A percentile compares a stretch with the other conserved stretches of the same genome.
These are phyloP conservation scores for Quercus variabilis DNA, from an alignment of 306 rosid genomes.

Conservation along the genomic window DNA sequence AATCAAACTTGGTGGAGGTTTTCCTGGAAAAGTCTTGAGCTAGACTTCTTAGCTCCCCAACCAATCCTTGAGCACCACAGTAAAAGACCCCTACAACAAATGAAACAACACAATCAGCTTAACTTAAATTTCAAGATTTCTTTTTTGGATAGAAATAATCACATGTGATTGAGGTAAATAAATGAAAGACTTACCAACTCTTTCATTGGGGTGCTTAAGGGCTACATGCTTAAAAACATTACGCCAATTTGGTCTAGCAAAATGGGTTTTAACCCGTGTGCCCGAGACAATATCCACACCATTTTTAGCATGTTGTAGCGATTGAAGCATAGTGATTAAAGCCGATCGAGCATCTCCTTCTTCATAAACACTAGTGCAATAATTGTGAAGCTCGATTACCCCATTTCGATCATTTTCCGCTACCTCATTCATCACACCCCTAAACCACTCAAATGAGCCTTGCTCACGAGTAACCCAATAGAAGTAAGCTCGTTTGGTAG, in stretches of 20 bases:
- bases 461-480: conserved; percentile 95
- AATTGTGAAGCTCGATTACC: conserved; percentile 72
- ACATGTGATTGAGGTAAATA: not conserved
- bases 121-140: not conserved
- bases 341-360: conserved; percentile 94
- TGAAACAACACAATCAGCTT: not conserved
- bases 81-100: conserved; percentile 78
- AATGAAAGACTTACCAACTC: conserved; percentile 59
- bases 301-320: conserved; percentile 71
- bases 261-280: conserved; percentile 75
- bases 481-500: conserved; percentile 73
- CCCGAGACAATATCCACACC: conserved; percentile 83
- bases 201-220: conserved; percentile 53
- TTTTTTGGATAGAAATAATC: not conserved
- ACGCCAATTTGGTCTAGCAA: conserved; percentile 88
- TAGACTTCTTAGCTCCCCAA: conserved; percentile 60
- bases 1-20: conserved; percentile 80
- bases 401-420: conserved; percentile 63
- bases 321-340: conserved; percentile 83
- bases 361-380: conserved; percentile 85
- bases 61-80: conserved; percentile 69
- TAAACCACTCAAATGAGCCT: conserved; percentile 90
- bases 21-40: conserved; percentile 75
- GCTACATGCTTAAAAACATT: conserved; percentile 62
- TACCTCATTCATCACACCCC: conserved; percentile 83